Conservation (phyloP, 2,329 filamentous ascomycete species). For the Fusarium neocosmosporiellum region DNA sequence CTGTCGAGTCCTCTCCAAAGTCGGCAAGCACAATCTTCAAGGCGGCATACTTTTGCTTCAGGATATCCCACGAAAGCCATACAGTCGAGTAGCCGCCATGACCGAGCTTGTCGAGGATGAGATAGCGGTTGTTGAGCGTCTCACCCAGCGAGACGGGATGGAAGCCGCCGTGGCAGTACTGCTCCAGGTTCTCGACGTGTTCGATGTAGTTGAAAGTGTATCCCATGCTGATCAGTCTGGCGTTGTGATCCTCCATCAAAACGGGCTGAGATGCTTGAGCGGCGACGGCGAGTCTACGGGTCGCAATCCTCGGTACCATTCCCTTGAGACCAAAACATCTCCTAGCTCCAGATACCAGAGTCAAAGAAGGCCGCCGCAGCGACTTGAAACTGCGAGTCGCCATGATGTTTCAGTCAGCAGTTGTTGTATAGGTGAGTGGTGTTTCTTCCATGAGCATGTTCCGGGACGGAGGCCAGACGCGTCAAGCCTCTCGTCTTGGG, state of each 20-base stretch:
- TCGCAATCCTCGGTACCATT: conserved; percentile 26
- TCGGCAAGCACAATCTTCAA: conserved; percentile 39
- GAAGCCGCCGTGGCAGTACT: conserved; percentile 35
- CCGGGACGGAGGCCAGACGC: conserved; percentile 13
- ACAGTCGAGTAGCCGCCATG: conserved; percentile 42
- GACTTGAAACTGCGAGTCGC: conserved; percentile 35
- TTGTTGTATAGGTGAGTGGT: conserved; percentile 15
- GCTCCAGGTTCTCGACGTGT: conserved; percentile 37
- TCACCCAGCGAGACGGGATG: conserved; percentile 35
- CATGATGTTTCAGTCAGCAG: conserved; percentile 16
- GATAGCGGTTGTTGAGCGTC: conserved; percentile 38
- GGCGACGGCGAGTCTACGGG: conserved; percentile 27
- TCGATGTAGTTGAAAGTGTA: conserved; percentile 38
- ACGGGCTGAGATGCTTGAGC: conserved; percentile 27
- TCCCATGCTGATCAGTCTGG: conserved; percentile 33
- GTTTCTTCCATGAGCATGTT: conserved; percentile 17
- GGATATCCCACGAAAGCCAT: conserved; percentile 39
- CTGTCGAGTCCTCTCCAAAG: conserved; percentile 33
- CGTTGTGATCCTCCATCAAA: conserved; percentile 34
- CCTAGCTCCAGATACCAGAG: conserved; percentile 24
- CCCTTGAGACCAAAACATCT: conserved; percentile 18
- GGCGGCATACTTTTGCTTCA: conserved; percentile 36
- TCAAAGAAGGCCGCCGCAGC: conserved; percentile 34
- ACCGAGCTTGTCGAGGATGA: conserved; percentile 41
- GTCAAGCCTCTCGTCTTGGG: not conserved